Evolutionary conservation across 1,284 basidiomycete genomes (phyloP), one percentile per base, ranked within the genome.

Genomic region (Moesziomyces antarcticus): DNA sequence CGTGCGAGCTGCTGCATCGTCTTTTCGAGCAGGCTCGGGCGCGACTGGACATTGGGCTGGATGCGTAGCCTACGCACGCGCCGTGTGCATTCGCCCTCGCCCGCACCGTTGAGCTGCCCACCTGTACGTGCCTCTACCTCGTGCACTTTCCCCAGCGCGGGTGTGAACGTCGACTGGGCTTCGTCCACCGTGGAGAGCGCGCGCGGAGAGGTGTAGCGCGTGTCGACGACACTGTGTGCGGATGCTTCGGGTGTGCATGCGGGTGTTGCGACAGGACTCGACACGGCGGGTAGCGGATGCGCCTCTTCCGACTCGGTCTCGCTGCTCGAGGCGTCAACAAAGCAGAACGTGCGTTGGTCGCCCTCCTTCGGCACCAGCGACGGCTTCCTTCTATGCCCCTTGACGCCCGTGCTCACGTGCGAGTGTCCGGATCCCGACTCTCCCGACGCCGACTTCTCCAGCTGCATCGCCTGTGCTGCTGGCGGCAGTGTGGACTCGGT

Each of bases 281-380:
- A 20, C 42, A 47, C 44, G n/a, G 41, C 48, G 13, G 30, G 30
- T 3, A 8, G 37, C 16, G n/a, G 42, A 13, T 54, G 21, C 3
- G 59, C 51, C 25, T 63, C 56, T 25, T 63, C 58, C 20, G 51
- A 41, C 3, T 61, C 62, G 7, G 37, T 33, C 7, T 55, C 61
- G 56, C 57, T 73, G 14, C 30, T 40, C 1, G 35, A 30, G n/a
- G 51, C 24, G 21, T 73, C 62, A 27, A 73, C 45, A 25, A 73
- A 73, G 50, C 57, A 48, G 30, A 73, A 73, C 3, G 71, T 73
- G 18, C 71, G 61, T 16, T 57, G 57, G 40, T 73, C 71, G 35
- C 48, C 57, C 3, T 53, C 65, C 30, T 68, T 68, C 1, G 50
- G 65, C 18, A 73, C 56, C 51, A 73, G 14, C 13, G 63, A 69